phyloP scores from a whole-genome alignment of 768 basidiomycete species.

The Daedalea quercina region DNA sequence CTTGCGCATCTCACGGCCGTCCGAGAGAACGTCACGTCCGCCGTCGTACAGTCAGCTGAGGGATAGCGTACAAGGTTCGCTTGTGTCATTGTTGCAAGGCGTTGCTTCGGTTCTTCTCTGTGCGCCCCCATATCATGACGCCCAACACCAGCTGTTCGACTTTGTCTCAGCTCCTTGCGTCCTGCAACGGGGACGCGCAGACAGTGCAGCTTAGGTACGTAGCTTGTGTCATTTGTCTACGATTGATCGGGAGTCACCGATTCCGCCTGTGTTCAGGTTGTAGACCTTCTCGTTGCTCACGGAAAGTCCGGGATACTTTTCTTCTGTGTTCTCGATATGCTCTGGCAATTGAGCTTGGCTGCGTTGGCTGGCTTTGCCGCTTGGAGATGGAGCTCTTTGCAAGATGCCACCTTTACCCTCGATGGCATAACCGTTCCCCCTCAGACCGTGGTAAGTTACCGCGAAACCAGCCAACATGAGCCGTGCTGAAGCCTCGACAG shows the following conservation, averaged over 20 bases:
- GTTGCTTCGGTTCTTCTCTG: not conserved
- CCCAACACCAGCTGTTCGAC: not conserved
- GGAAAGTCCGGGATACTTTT: too few species aligned
- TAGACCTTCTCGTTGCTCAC: too few species aligned
- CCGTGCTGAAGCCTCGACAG: conserved; percentile 23
- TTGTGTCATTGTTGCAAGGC: not conserved
- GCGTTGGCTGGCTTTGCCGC: not conserved
- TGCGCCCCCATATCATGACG: not conserved
- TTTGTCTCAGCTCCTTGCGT: not conserved
- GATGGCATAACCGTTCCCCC: not conserved
- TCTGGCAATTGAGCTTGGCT: not conserved
- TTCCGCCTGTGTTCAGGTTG: too few species aligned
- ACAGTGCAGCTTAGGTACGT: too few species aligned
- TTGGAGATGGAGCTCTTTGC: not conserved
- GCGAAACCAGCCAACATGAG: not conserved
- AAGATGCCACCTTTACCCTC: not conserved
- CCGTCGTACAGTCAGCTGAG: not conserved
- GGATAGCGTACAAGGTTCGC: not conserved
- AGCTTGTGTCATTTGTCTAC: too few species aligned
- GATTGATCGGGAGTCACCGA: too few species aligned
- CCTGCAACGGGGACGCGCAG: too few species aligned
- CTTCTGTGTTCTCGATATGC: not conserved
- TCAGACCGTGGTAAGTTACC: conserved; percentile 5
- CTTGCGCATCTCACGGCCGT: not conserved
- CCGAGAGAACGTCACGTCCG: not conserved